Conservation (phyloP, 1,284 basidiomycete genomes). For the Melampsora abietis-canadensis region DNA sequence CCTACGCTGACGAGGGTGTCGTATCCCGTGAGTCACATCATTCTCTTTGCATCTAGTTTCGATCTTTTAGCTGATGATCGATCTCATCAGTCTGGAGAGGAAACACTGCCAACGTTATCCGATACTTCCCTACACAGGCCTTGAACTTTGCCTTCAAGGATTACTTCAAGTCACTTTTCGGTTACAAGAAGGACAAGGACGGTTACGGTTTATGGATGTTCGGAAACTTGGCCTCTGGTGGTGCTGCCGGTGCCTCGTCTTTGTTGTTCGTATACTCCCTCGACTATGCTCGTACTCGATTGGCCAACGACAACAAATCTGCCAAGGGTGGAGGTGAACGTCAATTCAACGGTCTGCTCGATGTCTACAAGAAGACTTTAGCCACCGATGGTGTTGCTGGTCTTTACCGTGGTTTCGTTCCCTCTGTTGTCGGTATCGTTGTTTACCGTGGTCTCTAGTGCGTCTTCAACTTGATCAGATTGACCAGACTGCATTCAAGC, state of each 20-base stretch:
- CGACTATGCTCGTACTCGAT: conserved; percentile 94
- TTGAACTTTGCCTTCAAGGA: conserved; percentile 87
- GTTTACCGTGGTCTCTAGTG: conserved; percentile 89
- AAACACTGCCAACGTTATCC: conserved; percentile 96
- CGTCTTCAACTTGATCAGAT: conserved; percentile 54
- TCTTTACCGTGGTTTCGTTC: conserved; percentile 91
- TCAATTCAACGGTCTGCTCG: conserved; percentile 91
- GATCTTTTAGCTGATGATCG: neutral
- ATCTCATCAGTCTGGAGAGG: conserved; percentile 71
- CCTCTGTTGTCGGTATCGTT: conserved; percentile 89
- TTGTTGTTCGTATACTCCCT: conserved; percentile 96
- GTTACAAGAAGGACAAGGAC: conserved; percentile 60
- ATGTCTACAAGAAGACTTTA: conserved; percentile 90
- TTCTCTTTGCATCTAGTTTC: neutral
- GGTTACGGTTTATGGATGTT: conserved; percentile 52
- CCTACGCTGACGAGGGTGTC: conserved; percentile 84
- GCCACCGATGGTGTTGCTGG: conserved; percentile 57
- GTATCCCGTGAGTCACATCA: conserved; percentile 58
- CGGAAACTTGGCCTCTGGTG: conserved; percentile 87
- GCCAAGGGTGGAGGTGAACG: conserved; percentile 73
- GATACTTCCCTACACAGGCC: conserved; percentile 95
- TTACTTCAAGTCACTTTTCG: conserved; percentile 92
- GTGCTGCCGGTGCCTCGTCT: conserved; percentile 92
- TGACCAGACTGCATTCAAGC: conserved; percentile 43
- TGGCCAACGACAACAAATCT: conserved; percentile 94